Base-by-base conservation (phyloP, 2,329 filamentous ascomycete genomes). In the Aspergillus thermomutatus region DNA sequence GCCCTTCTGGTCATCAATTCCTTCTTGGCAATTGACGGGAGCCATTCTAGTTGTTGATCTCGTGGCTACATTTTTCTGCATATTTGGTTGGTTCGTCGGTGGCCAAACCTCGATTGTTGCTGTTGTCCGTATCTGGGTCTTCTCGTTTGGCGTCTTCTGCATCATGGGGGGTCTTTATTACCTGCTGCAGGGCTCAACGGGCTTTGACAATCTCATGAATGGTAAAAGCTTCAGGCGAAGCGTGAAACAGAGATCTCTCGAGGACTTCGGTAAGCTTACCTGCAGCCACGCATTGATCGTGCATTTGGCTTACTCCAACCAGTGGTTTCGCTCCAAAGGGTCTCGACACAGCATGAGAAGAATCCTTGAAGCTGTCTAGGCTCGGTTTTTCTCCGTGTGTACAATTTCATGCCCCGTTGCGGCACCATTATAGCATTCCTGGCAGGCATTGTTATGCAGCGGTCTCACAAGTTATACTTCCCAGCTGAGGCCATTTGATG, bases 131-230 rank as follows among this genome's bases (percentile, higher is more conserved):
- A 84, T 95, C 72, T 96, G 91, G 90, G 86, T 94, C 69, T 94
- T 92, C 82, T 92, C 91, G 17, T 91, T 95, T 72, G 92, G 91
- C 73, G 82, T 95, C 70, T 94, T 95, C 82, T 91, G 87, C 73
- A 83, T 92, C 71, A 86, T 93, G 83, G 89, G 87, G 69, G 86
- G 85, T 73, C 76, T 88, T 19, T 90, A 90, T 79, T 92, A 92
- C 80, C 83, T 94, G 69, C 84, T 96, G 71, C 87, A 93, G 75
- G 89, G 89, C 74, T 91, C 87, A 69, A 77, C 83, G 60, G 87
- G 88, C 61, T 96, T 96, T 75, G 90, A 96, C 78, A 93, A 94
- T 80, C 82, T 96, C 62, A 94, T 96, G 89, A 91, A 96, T 79
- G 90, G 91, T 72, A 92, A 92, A 81, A 89, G 87, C 61, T 85